Base-by-base conservation (phyloP, 495 filamentous ascomycete genomes). In the Penicillium chermesinum region DNA sequence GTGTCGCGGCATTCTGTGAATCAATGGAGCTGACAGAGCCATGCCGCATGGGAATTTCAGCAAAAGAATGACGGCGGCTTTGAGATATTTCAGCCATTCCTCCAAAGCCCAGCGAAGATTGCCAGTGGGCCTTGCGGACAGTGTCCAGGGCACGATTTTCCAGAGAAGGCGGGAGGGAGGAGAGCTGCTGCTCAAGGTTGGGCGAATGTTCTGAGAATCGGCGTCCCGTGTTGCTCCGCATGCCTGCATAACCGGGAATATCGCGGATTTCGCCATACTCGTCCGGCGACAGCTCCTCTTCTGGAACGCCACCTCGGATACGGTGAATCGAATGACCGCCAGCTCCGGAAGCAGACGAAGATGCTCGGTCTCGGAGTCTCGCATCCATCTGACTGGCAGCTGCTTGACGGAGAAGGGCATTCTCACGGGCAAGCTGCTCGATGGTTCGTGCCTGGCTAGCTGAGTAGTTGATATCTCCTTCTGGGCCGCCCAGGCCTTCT, bases 51-150 rank as follows among this genome's bases (percentile, higher is more conserved):
- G 83, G 83, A 14, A 86, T 77, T 59, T 91, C 88, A n/a, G 90
- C 91, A 63, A 98, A 95, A n/a, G 93, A 97, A 66, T 98, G 93
- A 2, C 93, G 84, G 41, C 93, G 82, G 59, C 91, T 96, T 53
- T 96, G 90, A 21, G 87, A 80, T 14, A 83, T 71, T 43, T 91
- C 87, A 15, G 70, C 66, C 33, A 86, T 53, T 15, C 84, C 79
- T 19, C 82, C 83, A 59, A 94, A 95, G 0, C 86, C 87, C 16
- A 89, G 81, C 6, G 86, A 87, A 38, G 83, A 94, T 59, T 93
- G 86, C 93, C 93, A 98, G 50, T 86, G 82, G 13, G 81, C 84
- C 61, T 87, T 90, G 63, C 86, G 86, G 37, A 89, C 75, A 63
- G 80, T 87, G 35, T 89, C 88, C 10, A 90, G 62, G 37, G 84